A percentile compares a stretch with the other conserved stretches of the same genome.
Evolutionary conservation across 1,284 basidiomycete species (phyloP).

Genomic region (Irpex rosettiformis): DNA sequence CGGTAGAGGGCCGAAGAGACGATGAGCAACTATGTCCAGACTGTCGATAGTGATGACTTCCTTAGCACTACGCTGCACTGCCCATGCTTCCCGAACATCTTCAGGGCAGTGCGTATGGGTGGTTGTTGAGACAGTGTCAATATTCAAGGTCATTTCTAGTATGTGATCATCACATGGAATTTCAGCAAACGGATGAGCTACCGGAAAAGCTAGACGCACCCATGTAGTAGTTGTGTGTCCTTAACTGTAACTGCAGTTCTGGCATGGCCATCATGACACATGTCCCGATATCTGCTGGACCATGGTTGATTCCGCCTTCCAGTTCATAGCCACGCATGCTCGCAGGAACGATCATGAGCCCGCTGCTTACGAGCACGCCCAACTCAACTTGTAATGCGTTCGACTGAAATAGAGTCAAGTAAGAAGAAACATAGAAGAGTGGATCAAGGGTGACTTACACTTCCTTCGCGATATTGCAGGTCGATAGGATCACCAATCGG

Average conservation of each 20-base stretch:
- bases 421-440: background rate
- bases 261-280: slow-evolving; percentile 60
- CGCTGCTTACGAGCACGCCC: slow-evolving; percentile 50
- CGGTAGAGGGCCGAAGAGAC: slow-evolving; percentile 85
- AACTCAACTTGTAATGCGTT: slow-evolving; percentile 81
- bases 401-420: slow-evolving; percentile 41
- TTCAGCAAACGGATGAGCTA: too few species aligned
- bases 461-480: slow-evolving; percentile 77
- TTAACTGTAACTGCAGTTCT: slow-evolving; percentile 70
- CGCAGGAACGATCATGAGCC: slow-evolving; percentile 65
- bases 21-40: slow-evolving; percentile 76
- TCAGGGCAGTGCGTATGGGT: slow-evolving; percentile 49
- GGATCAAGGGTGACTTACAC: slow-evolving; percentile 23
- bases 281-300: slow-evolving; percentile 42
- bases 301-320: slow-evolving; percentile 19
- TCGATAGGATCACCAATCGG: slow-evolving; percentile 78
- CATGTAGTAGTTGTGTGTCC: slow-evolving; percentile 85
- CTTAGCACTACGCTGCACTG: slow-evolving; percentile 24
- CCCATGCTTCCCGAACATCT: slow-evolving; percentile 33
- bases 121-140: slow-evolving; percentile 54
- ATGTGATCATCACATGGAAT: slow-evolving; percentile 11
- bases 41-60: slow-evolving; percentile 64
- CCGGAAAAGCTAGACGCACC: slow-evolving; percentile 44
- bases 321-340: slow-evolving; percentile 71
- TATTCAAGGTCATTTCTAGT: slow-evolving; percentile 77